Evolutionary conservation across 2,329 filamentous ascomycete genomes (phyloP).

Genomic region (Penicillium sp.): DNA sequence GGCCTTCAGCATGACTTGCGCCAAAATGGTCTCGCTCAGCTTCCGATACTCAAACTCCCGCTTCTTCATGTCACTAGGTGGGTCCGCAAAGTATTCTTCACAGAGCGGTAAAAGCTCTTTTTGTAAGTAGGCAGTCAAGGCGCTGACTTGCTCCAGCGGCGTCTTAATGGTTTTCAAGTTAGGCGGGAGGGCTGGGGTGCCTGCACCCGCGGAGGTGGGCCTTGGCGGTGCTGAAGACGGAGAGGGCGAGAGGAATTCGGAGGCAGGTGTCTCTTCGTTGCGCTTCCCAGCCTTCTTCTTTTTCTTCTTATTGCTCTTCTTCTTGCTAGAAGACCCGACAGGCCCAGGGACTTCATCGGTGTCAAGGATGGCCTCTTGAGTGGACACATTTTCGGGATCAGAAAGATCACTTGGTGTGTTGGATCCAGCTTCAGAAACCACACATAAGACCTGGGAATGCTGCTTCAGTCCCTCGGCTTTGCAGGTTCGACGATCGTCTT

Average conservation of each 20-base stretch:
- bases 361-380: conserved; percentile 8
- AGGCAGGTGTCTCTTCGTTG: conserved; percentile 5
- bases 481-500: conserved; percentile 36
- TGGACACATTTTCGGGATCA: conserved; percentile 20
- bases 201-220: conserved; percentile 14
- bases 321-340: conserved; percentile 10
- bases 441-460: conserved; percentile 43
- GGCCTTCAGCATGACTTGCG: conserved; percentile 47
- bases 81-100: conserved; percentile 33
- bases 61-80: conserved; percentile 36
- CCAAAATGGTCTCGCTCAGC: conserved; percentile 40
- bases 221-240: conserved; percentile 17
- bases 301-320: conserved; percentile 25
- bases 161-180: conserved; percentile 30
- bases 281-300: conserved; percentile 18
- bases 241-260: conserved; percentile 1
- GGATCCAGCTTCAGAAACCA: conserved; percentile 37
- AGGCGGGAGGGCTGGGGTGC: conserved; percentile 27
- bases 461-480: conserved; percentile 44
- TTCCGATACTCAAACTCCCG: conserved; percentile 41
- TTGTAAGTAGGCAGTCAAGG: conserved; percentile 33
- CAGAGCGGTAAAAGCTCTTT: conserved; percentile 35
- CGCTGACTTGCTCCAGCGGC: conserved; percentile 35
- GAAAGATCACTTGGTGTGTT: conserved; percentile 29
- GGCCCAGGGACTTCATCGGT: conserved; percentile 16